phyloP scores from a whole-genome alignment of 1,284 basidiomycete species.

The Exsudoporus floridanus region DNA sequence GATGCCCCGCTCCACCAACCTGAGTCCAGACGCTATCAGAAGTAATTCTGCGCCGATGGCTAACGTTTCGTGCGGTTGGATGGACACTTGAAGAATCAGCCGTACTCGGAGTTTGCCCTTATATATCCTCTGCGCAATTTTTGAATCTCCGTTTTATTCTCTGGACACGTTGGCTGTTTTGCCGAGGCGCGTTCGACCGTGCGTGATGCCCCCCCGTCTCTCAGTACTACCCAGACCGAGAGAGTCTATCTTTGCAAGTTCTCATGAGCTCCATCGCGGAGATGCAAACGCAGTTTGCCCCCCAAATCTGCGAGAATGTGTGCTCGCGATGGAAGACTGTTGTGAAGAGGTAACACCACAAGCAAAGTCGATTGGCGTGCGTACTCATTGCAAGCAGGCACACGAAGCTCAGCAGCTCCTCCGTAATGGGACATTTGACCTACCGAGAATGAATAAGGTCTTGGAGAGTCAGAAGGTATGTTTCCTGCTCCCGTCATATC shows the following conservation, averaged over 20 bases:
- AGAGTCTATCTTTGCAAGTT: constrained; percentile 66
- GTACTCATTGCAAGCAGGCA: constrained; percentile 41
- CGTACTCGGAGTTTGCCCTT: constrained; percentile 5
- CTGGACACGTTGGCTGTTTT: constrained; percentile 4
- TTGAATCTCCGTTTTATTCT: constrained; percentile 25
- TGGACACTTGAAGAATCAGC: constrained; percentile 41
- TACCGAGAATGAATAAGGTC: constrained; percentile 65
- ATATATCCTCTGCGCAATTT: constrained; percentile 7
- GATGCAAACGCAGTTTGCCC: constrained; percentile 65
- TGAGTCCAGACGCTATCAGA: constrained; percentile 50
- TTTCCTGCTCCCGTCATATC: background rate
- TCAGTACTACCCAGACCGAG: constrained; percentile 60
- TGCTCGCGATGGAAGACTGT: constrained; percentile 69
- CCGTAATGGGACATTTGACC: constrained; percentile 64
- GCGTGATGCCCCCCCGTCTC: constrained; percentile 54
- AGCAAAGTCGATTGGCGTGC: background rate
- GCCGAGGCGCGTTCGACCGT: constrained; percentile 8
- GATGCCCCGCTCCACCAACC: constrained; percentile 74
- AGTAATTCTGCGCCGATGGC: constrained; percentile 25
- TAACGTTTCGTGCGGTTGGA: constrained; percentile 46
- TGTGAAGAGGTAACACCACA: constrained; percentile 57
- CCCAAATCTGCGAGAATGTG: constrained; percentile 67
- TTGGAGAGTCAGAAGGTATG: constrained; percentile 62
- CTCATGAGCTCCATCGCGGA: constrained; percentile 56
- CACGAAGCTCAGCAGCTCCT: constrained; percentile 68